A percentile compares a stretch with the other conserved stretches of the same genome.
Conservation (phyloP, 805 yeast species). For the Lipomyces sp. region DNA sequence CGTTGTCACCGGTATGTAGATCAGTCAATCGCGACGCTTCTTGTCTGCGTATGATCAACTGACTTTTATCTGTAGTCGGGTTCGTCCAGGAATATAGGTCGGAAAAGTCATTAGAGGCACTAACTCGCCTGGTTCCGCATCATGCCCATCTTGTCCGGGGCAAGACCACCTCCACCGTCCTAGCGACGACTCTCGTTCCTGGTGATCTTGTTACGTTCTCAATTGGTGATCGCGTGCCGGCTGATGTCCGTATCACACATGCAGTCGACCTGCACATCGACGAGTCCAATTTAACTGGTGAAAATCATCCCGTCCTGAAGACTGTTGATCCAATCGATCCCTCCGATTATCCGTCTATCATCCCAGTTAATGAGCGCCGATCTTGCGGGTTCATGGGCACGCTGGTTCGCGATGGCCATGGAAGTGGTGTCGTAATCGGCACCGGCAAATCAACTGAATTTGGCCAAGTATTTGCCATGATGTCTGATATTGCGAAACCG, state of each 20-base stretch:
- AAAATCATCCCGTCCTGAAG: constrained; percentile 84
- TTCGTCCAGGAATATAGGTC: constrained; percentile 96
- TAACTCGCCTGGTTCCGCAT: constrained; percentile 94
- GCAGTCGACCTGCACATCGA: constrained; percentile 84
- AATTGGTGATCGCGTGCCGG: constrained; percentile 96
- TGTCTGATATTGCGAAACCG: constrained; percentile 93
- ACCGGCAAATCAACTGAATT: constrained; percentile 90
- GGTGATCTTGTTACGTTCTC: constrained; percentile 90
- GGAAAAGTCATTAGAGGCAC: constrained; percentile 91
- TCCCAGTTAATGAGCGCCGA: constrained; percentile 67
- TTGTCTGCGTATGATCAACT: neutral
- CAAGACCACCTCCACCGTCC: constrained; percentile 61
- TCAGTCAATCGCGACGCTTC: neutral
- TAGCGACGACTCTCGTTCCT: constrained; percentile 89
- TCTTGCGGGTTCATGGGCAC: constrained; percentile 97
- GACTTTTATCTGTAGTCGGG: constrained; percentile 60
- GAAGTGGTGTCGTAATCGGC: constrained; percentile 88
- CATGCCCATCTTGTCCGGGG: constrained; percentile 91
- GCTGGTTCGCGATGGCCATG: constrained; percentile 93
- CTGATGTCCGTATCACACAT: constrained; percentile 82
- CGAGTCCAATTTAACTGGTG: constrained; percentile 95
- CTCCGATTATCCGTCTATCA: constrained; percentile 13
- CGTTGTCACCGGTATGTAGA: constrained; percentile 68
- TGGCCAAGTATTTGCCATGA: constrained; percentile 94
- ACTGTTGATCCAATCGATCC: constrained; percentile 52